Evolutionary conservation across 306 rosid species (phyloP).

Genomic region (Glycine latifolia): DNA sequence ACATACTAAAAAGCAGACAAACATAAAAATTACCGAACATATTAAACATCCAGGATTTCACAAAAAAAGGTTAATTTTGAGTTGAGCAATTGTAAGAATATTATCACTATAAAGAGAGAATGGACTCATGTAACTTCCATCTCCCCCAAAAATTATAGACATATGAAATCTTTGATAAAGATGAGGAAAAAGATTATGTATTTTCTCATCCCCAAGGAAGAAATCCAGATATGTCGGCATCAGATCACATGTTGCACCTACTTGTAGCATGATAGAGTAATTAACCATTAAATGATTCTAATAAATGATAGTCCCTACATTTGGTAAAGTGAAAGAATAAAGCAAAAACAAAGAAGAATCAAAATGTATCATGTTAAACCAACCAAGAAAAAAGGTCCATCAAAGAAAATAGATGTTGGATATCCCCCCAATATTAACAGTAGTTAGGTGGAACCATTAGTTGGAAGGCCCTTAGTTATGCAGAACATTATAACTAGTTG

Average conservation of each 20-base stretch:
- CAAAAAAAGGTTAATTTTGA: slow-evolving; percentile 14
- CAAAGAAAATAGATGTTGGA: slow-evolving; percentile 5
- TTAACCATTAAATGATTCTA: slow-evolving; percentile 18
- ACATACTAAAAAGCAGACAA: slow-evolving; percentile 61
- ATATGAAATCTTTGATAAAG: slow-evolving; percentile 88
- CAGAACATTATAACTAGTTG: neutral
- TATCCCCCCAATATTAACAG: neutral
- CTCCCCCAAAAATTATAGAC: slow-evolving; percentile 89
- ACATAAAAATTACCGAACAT: slow-evolving; percentile 38
- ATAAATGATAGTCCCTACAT: slow-evolving; percentile 12
- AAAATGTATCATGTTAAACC: slow-evolving; percentile 18
- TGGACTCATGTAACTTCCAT: slow-evolving; percentile 95
- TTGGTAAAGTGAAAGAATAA: neutral
- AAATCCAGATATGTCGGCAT: slow-evolving; percentile 94
- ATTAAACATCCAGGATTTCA: slow-evolving; percentile 34
- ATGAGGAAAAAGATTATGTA: slow-evolving; percentile 76
- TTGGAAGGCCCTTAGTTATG: neutral
- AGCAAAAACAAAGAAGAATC: slow-evolving; percentile 1
- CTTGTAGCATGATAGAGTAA: slow-evolving; percentile 57
- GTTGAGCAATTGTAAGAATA: slow-evolving; percentile 68
- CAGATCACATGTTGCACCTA: slow-evolving; percentile 87
- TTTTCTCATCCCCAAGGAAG: slow-evolving; percentile 96
- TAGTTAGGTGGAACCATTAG: slow-evolving; percentile 9
- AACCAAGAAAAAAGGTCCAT: neutral
- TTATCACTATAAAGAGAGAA: slow-evolving; percentile 83